Evolutionary conservation across 352 stramenopile species (phyloP), one percentile per base, ranked within the genome.

Genomic region (Pythium chondricola): DNA sequence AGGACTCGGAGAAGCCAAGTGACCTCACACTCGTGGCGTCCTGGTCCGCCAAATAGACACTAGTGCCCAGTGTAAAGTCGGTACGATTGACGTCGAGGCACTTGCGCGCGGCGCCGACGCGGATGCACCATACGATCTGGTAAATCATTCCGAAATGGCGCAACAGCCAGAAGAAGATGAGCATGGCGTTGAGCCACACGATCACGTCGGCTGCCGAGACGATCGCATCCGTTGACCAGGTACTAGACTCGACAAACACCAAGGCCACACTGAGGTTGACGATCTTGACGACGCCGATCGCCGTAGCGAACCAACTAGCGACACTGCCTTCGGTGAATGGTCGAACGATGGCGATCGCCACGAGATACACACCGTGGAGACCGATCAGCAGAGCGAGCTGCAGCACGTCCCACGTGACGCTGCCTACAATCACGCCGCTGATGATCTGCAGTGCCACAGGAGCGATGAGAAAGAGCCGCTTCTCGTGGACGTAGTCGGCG

Each of bases 381-480:
- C 49, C 48, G 27, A 69, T 20, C 4, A 72, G 31, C 5, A 58
- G 16, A 1, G 51, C 32, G 6, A 63, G 43, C 47, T 68, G 61
- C 2, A 29, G 13, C 26, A n/a, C 4, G 20, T 37, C 47, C 1
- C 13, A 27, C 1, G 10, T 27, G 4, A 38, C 37, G 2, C 48
- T 22, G 27, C 44, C 58, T 8, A 61, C 40, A n/a, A 72, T 29
- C 5, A 67, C 44, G 9, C 59, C 63, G 1, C 32, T 64, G 4
- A 52, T 21, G 45, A 65, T 60, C 38, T 72, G 59, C 6, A 65
- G 43, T n/a, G 59, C 21, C 24, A 56, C 50, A 11, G 43, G 42
- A 0, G 29, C 48, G 13, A 61, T 45, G 25, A 65, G 47, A 25
- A 72, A 72, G 5, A 61, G 39, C 6, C 63, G 63, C 17, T 39